phyloP scores from a whole-genome alignment of 495 filamentous ascomycete genomes.

The Podospora conica region DNA sequence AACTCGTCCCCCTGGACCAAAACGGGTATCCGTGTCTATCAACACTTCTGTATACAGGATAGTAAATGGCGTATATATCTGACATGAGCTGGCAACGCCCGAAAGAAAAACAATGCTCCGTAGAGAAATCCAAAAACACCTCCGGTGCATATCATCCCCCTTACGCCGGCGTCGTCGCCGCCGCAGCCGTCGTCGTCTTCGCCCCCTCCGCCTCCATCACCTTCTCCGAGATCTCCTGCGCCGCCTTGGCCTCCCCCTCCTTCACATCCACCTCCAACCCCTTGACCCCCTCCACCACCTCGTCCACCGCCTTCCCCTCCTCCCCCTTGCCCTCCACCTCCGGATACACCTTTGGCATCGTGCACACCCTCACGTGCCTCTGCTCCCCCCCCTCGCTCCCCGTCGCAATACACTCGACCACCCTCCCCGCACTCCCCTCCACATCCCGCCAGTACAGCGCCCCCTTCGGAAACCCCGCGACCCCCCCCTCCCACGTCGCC shows the following conservation, averaged over 20 bases:
- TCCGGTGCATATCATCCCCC: neutral
- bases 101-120: neutral
- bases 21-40: neutral
- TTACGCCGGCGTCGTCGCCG: neutral
- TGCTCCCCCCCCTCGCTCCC: constrained; percentile 33
- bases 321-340: constrained; percentile 1
- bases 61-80: neutral
- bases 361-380: constrained; percentile 38
- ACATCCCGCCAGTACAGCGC: constrained; percentile 44
- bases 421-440: constrained; percentile 35
- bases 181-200: neutral
- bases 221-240: constrained; percentile 23
- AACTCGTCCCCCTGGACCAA: neutral
- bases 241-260: neutral
- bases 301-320: neutral
- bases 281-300: neutral
- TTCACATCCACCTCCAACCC: neutral
- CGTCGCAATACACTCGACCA: constrained; percentile 41
- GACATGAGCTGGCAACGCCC: neutral
- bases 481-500: constrained; percentile 43
- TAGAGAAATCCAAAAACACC: neutral
- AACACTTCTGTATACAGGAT: neutral
- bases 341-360: constrained; percentile 34
- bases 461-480: constrained; percentile 41
- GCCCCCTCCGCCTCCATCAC: constrained; percentile 7